A percentile compares a stretch with the other conserved stretches of the same genome.
Evolutionary conservation across 306 rosid genomes (phyloP).

Genomic region (Ammopiptanthus mongolicus): DNA sequence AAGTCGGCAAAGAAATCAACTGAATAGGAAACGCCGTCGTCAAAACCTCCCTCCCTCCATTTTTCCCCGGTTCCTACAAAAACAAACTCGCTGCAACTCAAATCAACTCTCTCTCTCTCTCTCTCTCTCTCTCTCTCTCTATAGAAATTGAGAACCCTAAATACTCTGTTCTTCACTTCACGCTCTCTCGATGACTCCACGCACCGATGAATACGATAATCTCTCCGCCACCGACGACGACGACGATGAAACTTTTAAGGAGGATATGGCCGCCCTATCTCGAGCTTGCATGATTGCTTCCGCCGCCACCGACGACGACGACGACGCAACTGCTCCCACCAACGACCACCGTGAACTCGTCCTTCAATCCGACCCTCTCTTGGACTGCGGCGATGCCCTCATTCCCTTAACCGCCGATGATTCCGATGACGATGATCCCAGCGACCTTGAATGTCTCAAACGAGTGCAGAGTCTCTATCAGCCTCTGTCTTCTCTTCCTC

Average conservation of each 20-base stretch:
- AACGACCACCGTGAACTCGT: background rate
- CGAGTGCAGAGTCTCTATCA: conserved; percentile 46
- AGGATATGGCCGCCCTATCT: conserved; percentile 65
- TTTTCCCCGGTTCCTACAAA: too few species aligned
- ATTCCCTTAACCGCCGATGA: background rate
- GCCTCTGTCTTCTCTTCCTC: conserved; percentile 37
- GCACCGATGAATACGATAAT: conserved; percentile 17
- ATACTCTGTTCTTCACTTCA: background rate
- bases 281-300: conserved; percentile 52
- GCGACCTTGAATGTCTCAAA: conserved; percentile 42
- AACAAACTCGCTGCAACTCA: too few species aligned
- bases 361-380: conserved; percentile 15
- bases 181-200: conserved; percentile 35
- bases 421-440: conserved; percentile 15
- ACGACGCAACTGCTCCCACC: background rate
- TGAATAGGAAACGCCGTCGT: too few species aligned
- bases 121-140: too few species aligned
- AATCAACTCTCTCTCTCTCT: too few species aligned
- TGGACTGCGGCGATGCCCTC: conserved; percentile 16
- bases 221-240: conserved; percentile 30
- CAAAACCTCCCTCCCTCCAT: too few species aligned
- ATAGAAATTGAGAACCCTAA: too few species aligned
- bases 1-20: too few species aligned
- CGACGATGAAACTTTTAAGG: conserved; percentile 36
- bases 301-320: background rate